Evolutionary conservation across 2,329 filamentous ascomycete genomes (phyloP), one percentile per base, ranked within the genome.

Genomic region (Sporothrix luriei): DNA sequence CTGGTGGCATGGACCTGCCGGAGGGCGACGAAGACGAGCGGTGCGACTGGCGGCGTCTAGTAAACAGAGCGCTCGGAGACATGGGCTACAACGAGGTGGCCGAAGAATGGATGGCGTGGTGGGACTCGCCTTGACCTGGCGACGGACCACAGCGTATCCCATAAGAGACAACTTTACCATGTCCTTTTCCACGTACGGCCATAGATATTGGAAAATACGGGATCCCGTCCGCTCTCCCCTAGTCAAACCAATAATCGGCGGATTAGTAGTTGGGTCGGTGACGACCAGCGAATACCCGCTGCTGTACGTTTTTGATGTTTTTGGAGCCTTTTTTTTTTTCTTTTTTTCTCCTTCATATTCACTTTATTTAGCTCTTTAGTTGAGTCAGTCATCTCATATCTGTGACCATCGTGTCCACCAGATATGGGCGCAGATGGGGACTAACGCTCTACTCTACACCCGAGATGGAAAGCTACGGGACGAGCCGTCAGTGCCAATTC

Each of bases 51-150:
- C 38, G 62, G 24, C n/a, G 38, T 2, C 59, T 26, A 24, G 46
- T 66, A 38, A 14, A 16, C 26, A 46, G 62, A 24, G 46, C 16
- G 26, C 46, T 66, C 26, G 24, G 21, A 21, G 24, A 16, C 62
- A 49, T 66, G 62, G 46, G 46, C 62, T 66, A 26, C 62, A 51
- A 33, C 2, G 62, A 66, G 33, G 62, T 52, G 16, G 62, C 62
- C 4, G 46, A 66, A 26, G 13, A 24, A 52, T 66, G 62, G 62
- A 52, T 38, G 62, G 46, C 2, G 48, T 66, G 46, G 62, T 38
- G 46, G 62, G 16, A 52, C 48, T 66, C 40, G 33, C 33, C 33
- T 33, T 33, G 5, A 7, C 9, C 33, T 33, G 6, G 9, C 33
- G 6, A 7, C 5, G 29, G 29, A 4, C 29, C 7, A 1, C 29